phyloP scores from a whole-genome alignment of 352 stramenopile species.

The Achlya hypogyna region DNA sequence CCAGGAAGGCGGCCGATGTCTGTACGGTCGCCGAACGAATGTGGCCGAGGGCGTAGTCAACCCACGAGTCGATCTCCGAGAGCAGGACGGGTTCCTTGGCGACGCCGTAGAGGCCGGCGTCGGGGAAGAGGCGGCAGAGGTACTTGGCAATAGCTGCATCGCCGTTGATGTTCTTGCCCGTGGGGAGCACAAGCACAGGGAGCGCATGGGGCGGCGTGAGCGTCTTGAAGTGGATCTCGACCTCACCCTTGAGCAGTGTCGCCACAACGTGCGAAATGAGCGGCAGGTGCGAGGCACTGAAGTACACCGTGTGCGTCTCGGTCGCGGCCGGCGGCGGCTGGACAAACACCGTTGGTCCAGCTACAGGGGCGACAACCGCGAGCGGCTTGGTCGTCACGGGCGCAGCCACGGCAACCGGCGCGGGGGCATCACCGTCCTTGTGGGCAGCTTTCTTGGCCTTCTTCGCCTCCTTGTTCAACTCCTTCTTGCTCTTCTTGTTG shows the following conservation, averaged over 20 bases:
- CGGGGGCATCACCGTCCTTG: slow-evolving; percentile 35
- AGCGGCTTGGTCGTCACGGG: slow-evolving; percentile 9
- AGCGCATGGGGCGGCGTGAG: slow-evolving; percentile 32
- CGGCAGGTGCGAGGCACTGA: slow-evolving; percentile 39
- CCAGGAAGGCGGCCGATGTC: slow-evolving; percentile 67
- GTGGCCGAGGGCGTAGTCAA: slow-evolving; percentile 85
- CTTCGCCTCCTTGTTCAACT: slow-evolving; percentile 85
- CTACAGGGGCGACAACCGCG: slow-evolving; percentile 29
- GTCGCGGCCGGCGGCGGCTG: slow-evolving; percentile 11
- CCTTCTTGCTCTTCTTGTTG: slow-evolving; percentile 78
- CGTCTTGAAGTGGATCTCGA: slow-evolving; percentile 42
- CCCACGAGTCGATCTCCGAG: slow-evolving; percentile 87
- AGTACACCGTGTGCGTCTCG: slow-evolving; percentile 57
- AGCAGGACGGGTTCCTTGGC: slow-evolving; percentile 38
- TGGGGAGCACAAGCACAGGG: slow-evolving; percentile 42
- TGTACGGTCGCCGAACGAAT: slow-evolving; percentile 34
- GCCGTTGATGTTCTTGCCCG: slow-evolving; percentile 44
- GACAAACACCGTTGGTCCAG: slow-evolving; percentile 21
- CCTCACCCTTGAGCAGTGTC: slow-evolving; percentile 40
- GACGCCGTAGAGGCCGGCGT: slow-evolving; percentile 45
- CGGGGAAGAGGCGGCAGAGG: slow-evolving; percentile 34
- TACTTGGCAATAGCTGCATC: slow-evolving; percentile 75
- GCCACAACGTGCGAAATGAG: slow-evolving; percentile 58
- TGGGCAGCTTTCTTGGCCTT: slow-evolving; percentile 69
- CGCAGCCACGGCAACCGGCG: slow-evolving; percentile 18